Evolutionary conservation across 192 early-diverging fungal species (phyloP).

Genomic region (Anaeromyces robustus): DNA sequence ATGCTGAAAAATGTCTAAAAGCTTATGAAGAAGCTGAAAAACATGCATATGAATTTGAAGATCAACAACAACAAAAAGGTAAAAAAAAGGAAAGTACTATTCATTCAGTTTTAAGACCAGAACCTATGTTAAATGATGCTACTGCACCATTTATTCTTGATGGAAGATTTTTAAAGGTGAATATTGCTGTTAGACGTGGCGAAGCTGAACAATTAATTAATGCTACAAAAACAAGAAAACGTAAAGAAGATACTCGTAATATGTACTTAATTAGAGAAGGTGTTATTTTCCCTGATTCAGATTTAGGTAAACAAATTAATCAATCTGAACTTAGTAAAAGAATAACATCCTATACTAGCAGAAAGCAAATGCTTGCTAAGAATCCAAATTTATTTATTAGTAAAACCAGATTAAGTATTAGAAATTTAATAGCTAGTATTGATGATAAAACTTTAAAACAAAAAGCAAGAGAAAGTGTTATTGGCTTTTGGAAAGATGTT

Average conservation of each 20-base stretch:
- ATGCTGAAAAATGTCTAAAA: conserved; percentile 58
- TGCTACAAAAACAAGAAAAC: conserved; percentile 36
- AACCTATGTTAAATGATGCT: conserved; percentile 13
- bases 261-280: conserved; percentile 85
- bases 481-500: conserved; percentile 32
- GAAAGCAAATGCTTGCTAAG: conserved; percentile 60
- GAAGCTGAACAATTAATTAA: conserved; percentile 50
- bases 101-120: conserved; percentile 23
- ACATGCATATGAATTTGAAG: conserved; percentile 23
- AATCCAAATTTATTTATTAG: conserved; percentile 85
- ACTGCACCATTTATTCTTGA: conserved; percentile 50
- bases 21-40: conserved; percentile 46
- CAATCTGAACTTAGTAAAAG: conserved; percentile 69
- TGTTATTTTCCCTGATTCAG: conserved; percentile 70
- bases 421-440: conserved; percentile 60
- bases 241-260: conserved; percentile 64
- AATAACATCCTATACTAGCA: conserved; percentile 59
- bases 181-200: conserved; percentile 56
- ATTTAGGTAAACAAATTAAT: conserved; percentile 50
- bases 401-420: conserved; percentile 73
- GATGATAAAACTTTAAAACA: conserved; percentile 47
- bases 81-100: neutral
- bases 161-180: conserved; percentile 69
- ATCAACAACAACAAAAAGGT: conserved; percentile 15
- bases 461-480: conserved; percentile 13